These are phyloP conservation scores for Musa troglodytarum DNA, from an alignment of 176 grass and related monocot species.

Conservation along the genomic window DNA sequence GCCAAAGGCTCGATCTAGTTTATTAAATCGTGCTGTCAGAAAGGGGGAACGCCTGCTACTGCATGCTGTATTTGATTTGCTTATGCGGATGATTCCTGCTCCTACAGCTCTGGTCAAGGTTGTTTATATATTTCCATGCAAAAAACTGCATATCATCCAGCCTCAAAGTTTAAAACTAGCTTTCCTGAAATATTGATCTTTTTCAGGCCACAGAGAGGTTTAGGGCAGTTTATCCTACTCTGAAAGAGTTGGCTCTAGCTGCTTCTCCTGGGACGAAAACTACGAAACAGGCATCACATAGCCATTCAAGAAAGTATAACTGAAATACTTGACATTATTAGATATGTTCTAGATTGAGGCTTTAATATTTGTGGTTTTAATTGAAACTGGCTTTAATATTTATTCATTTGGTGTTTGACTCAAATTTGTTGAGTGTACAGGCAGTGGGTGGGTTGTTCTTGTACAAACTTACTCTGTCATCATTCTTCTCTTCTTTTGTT, in stretches of 20 bases:
- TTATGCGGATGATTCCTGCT: slow-evolving; percentile 60
- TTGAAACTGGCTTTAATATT: slow-evolving; percentile 11
- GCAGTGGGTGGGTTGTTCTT: slow-evolving; percentile 55
- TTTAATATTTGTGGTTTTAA: background rate
- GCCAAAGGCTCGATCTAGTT: slow-evolving; percentile 61
- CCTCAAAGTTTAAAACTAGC: background rate
- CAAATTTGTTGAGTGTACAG: slow-evolving; percentile 75
- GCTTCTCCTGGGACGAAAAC: slow-evolving; percentile 68
- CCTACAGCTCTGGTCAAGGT: slow-evolving; percentile 57
- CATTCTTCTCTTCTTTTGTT: background rate
- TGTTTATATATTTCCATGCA: slow-evolving; percentile 2
- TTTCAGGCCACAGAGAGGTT: slow-evolving; percentile 90
- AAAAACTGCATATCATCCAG: background rate
- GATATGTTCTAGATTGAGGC: background rate
- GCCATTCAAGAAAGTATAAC: slow-evolving; percentile 70
- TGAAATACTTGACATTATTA: background rate
- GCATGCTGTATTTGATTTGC: slow-evolving; percentile 63
- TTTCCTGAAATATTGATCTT: background rate
- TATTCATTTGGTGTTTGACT: slow-evolving; percentile 81
- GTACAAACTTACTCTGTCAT: background rate
- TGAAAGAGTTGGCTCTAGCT: slow-evolving; percentile 79
- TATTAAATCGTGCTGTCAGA: slow-evolving; percentile 77
- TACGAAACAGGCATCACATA: slow-evolving; percentile 74
- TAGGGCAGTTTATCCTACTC: slow-evolving; percentile 58
- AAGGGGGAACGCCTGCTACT: slow-evolving; percentile 84